Conservation (phyloP, 176 grass and related monocot genomes). For the Oryza meyeriana region DNA sequence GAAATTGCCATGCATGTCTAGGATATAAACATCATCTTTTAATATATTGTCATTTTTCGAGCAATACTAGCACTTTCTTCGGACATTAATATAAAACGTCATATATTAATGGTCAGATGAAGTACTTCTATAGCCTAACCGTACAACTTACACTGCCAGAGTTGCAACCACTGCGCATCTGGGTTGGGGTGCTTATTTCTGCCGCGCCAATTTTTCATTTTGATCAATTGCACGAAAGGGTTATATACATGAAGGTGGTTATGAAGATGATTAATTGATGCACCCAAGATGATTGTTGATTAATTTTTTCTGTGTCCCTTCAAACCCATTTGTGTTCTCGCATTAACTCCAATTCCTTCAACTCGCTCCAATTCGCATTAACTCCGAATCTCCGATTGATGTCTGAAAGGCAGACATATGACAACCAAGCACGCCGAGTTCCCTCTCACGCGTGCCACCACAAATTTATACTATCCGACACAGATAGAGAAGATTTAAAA, state of each 20-base stretch:
- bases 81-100: no score
- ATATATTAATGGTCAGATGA: no score
- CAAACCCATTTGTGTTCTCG: neutral
- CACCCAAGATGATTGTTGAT: neutral
- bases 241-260: no score
- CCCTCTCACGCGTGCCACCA: neutral
- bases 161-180: neutral
- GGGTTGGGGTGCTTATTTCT: neutral
- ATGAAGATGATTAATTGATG: neutral
- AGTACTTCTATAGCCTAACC: neutral
- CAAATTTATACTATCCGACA: neutral
- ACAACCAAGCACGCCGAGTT: neutral
- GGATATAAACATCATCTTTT: no score
- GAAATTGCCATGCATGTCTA: no score
- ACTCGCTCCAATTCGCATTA: neutral
- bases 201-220: neutral
- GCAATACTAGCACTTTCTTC: no score
- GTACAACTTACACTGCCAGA: neutral
- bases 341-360: neutral
- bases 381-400: neutral
- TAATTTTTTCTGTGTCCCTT: neutral
- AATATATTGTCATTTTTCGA: no score
- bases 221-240: neutral
- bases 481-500: neutral
- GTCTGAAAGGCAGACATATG: neutral